phyloP scores from a whole-genome alignment of 805 yeast genomes.

The Gaillardinia entomophila region DNA sequence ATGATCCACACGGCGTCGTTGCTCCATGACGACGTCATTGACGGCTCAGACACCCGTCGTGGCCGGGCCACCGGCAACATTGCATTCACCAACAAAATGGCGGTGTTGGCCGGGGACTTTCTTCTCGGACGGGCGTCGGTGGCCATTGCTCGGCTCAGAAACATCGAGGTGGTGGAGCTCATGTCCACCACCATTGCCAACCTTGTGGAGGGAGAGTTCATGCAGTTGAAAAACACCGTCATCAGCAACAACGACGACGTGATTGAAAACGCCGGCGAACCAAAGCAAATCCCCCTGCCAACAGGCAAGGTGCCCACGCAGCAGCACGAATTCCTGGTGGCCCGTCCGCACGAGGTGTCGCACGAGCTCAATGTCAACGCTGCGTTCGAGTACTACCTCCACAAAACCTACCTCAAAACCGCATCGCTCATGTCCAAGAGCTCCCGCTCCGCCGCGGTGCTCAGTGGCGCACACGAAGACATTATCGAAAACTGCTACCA shows the following conservation, averaged over 20 bases:
- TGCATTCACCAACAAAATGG: conserved; percentile 96
- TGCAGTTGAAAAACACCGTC: conserved; percentile 95
- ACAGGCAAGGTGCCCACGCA: conserved; percentile 60
- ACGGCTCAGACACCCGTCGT: conserved; percentile 79
- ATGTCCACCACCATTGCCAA: conserved; percentile 95
- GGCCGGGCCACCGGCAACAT: conserved; percentile 88
- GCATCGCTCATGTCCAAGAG: conserved; percentile 93
- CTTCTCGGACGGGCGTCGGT: conserved; percentile 94
- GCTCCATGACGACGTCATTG: conserved; percentile 95
- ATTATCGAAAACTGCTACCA: conserved; percentile 84
- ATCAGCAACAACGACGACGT: conserved; percentile 41
- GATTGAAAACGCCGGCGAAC: conserved; percentile 44
- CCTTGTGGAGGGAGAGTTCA: conserved; percentile 95
- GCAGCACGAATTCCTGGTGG: conserved; percentile 53
- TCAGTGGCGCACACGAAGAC: conserved; percentile 73
- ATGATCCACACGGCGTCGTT: conserved; percentile 97
- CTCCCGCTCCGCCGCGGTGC: conserved; percentile 86
- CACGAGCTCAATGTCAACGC: conserved; percentile 68
- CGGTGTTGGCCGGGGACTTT: conserved; percentile 95
- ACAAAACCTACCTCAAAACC: conserved; percentile 92
- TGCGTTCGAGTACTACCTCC: conserved; percentile 93
- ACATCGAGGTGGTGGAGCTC: conserved; percentile 95
- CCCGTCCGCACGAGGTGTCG: conserved; percentile 35
- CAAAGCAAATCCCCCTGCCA: conserved; percentile 44
- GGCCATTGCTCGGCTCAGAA: conserved; percentile 84